phyloP scores from a whole-genome alignment of 768 basidiomycete species.

The Podaxis pistillaris region DNA sequence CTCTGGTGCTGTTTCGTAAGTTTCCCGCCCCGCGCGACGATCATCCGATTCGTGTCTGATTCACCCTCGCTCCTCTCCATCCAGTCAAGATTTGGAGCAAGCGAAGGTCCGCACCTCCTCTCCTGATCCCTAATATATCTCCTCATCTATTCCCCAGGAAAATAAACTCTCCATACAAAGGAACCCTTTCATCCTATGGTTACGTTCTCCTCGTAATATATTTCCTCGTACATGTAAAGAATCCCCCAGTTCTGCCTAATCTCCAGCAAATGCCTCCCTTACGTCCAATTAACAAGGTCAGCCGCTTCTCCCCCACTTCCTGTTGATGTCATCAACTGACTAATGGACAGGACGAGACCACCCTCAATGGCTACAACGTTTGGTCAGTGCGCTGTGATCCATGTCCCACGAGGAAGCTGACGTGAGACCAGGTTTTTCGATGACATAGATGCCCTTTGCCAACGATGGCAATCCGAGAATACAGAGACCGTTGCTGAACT shows the following conservation, averaged over 20 bases:
- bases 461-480: slow-evolving; percentile 94
- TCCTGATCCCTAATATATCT: slow-evolving; percentile 8
- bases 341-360: slow-evolving; percentile 66
- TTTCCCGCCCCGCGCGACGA: slow-evolving; percentile 21
- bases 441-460: slow-evolving; percentile 88
- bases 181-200: slow-evolving; percentile 95
- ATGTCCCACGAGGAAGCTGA: neutral
- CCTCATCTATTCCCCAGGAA: slow-evolving; percentile 49
- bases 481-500: slow-evolving; percentile 90
- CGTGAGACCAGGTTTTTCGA: slow-evolving; percentile 81
- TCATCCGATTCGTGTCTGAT: slow-evolving; percentile 16
- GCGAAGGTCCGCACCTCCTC: slow-evolving; percentile 57
- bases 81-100: slow-evolving; percentile 99
- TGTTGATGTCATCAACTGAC: slow-evolving; percentile 2
- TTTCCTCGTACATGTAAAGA: slow-evolving; percentile 97
- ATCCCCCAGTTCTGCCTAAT: slow-evolving; percentile 94
- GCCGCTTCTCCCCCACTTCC: slow-evolving; percentile 18
- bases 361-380: slow-evolving; percentile 78
- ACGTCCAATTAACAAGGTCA: slow-evolving; percentile 77
- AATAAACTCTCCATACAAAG: slow-evolving; percentile 98
- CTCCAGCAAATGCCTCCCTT: slow-evolving; percentile 92
- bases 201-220: slow-evolving; percentile 98
- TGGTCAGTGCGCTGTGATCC: slow-evolving; percentile 45
- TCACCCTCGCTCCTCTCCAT: slow-evolving; percentile 10
- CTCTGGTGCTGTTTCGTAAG: slow-evolving; percentile 95